phyloP scores from a whole-genome alignment of 805 yeast species.

The Zygosaccharomyces rouxii region DNA sequence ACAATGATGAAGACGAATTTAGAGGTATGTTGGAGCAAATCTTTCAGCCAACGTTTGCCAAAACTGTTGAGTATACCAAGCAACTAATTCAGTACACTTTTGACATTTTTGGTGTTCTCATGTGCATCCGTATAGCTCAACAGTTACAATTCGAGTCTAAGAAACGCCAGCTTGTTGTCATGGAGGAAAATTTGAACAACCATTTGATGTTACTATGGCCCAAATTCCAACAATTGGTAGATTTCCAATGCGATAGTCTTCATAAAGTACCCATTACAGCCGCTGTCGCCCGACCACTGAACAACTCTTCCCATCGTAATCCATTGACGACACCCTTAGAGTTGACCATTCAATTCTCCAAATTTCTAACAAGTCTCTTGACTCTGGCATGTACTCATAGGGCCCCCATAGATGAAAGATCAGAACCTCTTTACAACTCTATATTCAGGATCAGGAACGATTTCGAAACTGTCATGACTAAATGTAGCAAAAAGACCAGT shows the following conservation, averaged over 20 bases:
- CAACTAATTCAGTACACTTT: conserved; percentile 40
- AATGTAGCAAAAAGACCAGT: conserved; percentile 51
- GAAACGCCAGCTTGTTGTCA: conserved; percentile 61
- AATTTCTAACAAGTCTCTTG: conserved; percentile 64
- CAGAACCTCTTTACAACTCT: conserved; percentile 72
- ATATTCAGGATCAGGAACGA: conserved; percentile 69
- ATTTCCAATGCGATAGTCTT: conserved; percentile 68
- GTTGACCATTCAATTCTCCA: conserved; percentile 76
- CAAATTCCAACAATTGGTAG: conserved; percentile 69
- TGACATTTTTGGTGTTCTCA: conserved; percentile 75
- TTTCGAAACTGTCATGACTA: conserved; percentile 73
- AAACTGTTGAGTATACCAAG: conserved; percentile 48
- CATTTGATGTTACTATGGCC: conserved; percentile 80
- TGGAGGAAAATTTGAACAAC: conserved; percentile 62
- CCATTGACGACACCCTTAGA: conserved; percentile 46
- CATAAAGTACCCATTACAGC: conserved; percentile 43
- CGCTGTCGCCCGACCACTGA: conserved; percentile 31
- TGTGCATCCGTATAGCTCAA: conserved; percentile 69
- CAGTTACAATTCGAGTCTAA: conserved; percentile 61
- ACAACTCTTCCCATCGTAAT: conserved; percentile 23
- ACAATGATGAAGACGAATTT: conserved; percentile 39
- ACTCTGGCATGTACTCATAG: conserved; percentile 44
- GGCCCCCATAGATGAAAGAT: conserved; percentile 29
- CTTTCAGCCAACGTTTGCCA: conserved; percentile 48
- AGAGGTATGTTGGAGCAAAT: conserved; percentile 45